phyloP scores from a whole-genome alignment of 2,329 filamentous ascomycete species.

The Beauveria pseudobassiana region DNA sequence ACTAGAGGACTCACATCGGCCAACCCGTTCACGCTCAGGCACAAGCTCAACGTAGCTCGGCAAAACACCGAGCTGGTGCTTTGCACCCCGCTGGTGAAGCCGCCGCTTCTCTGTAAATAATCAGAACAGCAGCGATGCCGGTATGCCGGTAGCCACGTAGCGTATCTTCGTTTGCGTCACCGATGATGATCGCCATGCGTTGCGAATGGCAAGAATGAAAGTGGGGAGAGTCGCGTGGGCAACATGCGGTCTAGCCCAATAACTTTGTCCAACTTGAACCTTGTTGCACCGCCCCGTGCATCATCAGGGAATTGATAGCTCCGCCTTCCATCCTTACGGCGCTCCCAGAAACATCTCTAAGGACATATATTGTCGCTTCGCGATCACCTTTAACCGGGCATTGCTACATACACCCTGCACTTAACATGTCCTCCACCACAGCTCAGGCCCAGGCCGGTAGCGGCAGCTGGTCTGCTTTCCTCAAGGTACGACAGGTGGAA shows the following conservation, averaged over 20 bases:
- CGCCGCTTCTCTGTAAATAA: background rate
- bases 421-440: slow-evolving; percentile 18
- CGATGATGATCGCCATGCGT: background rate
- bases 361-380: background rate
- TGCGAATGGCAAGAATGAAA: background rate
- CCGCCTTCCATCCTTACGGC: background rate
- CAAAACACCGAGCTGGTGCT: background rate
- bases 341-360: background rate
- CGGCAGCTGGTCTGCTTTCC: slow-evolving; percentile 44
- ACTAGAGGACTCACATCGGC: too few species aligned
- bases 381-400: background rate
- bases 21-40: background rate
- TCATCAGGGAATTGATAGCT: background rate
- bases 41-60: background rate
- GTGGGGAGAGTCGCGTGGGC: slow-evolving; percentile 8
- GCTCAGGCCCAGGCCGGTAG: slow-evolving; percentile 30
- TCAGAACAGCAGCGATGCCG: background rate
- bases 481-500: slow-evolving; percentile 33
- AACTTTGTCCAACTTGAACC: background rate
- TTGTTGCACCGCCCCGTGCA: background rate
- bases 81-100: background rate
- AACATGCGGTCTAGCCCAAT: background rate
- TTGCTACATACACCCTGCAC: background rate
- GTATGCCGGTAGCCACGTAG: background rate
- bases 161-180: slow-evolving; percentile 1